Evolutionary conservation across 345 rosid species (phyloP), one percentile per base, ranked within the genome.

Genomic region (Dovyalis caffra): DNA sequence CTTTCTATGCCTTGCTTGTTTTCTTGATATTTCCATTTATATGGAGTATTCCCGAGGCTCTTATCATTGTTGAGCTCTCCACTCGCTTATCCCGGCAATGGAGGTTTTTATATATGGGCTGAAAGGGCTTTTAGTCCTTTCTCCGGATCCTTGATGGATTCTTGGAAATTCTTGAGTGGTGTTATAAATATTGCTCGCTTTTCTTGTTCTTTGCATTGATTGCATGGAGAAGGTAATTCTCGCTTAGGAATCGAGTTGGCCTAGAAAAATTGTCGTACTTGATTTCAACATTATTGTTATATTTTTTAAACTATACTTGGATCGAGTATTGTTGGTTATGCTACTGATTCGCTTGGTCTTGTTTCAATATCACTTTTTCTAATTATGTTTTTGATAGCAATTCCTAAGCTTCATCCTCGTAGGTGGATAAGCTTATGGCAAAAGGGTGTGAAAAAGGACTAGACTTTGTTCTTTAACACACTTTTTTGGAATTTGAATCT

Each of bases 401-500:
- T 91, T 66, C 97, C 99, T 8, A 86, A 86, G 79, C 90, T 95
- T 74, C 65, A 69, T 7, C 94, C 91, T 10, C 78, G 62, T 61
- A 86, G 97, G 49, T 95, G 99, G 97, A 66, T 88, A 58, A 89
- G 90, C 76, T 77, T 89, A 43, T 94, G 97, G 29, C 83, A 79
- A 32, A 90, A 84, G 62, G 90, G 86, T 6, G 86, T 86, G 32
- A 72, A 85, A 70, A 92, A 85, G 51, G 83, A 92, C 49, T 95
- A 97, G 99, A 88, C 75, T 60, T 82, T 90, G 45, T 95, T 75
- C 80, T 90, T 95, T 87, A 95, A 95, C 49, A 95, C 99, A 31
- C 90, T 92, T 33, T 92, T 95, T 33, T 92, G 99, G 97, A 92
- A 95, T 82, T 78, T 95, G 83, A 92, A 95, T 68, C 92, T 91